Evolutionary conservation across 345 rosid species (phyloP).

Genomic region (Chamaenerion angustifolium): DNA sequence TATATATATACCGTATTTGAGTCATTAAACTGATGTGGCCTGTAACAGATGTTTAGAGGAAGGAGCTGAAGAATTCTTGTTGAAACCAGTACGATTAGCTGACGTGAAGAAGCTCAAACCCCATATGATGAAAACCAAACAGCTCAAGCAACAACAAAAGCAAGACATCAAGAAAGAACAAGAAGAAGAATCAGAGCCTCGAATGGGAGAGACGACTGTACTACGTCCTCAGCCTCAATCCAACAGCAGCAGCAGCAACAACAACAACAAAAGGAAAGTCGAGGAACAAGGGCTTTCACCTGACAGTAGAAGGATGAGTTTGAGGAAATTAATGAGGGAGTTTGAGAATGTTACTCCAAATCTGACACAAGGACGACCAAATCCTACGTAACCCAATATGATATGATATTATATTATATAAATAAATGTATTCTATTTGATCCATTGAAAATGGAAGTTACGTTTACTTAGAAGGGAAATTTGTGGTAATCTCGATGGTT

Average conservation of each 20-base stretch:
- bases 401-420: too few species aligned
- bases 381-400: too few species aligned
- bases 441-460: too few species aligned
- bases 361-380: too few species aligned
- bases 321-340: too few species aligned
- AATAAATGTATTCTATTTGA: too few species aligned
- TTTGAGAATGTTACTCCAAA: too few species aligned
- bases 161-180: not conserved
- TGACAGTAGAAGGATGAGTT: slow-evolving; percentile 21
- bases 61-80: slow-evolving; percentile 63
- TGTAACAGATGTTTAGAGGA: slow-evolving; percentile 48
- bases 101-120: slow-evolving; percentile 47
- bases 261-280: slow-evolving; percentile 46
- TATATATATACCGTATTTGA: too few species aligned
- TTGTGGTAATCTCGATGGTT: too few species aligned
- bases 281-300: slow-evolving; percentile 42
- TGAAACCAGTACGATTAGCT: slow-evolving; percentile 45
- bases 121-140: slow-evolving; percentile 37
- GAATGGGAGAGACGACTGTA: not conserved
- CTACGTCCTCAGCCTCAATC: too few species aligned
- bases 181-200: slow-evolving; percentile 4
- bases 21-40: not conserved
- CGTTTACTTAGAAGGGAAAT: too few species aligned
- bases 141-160: slow-evolving; percentile 11
- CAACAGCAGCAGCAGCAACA: slow-evolving; percentile 6